A percentile compares a stretch with the other conserved stretches of the same genome.
phyloP scores from a whole-genome alignment of 495 filamentous ascomycete genomes.

The Neurospora sp. region DNA sequence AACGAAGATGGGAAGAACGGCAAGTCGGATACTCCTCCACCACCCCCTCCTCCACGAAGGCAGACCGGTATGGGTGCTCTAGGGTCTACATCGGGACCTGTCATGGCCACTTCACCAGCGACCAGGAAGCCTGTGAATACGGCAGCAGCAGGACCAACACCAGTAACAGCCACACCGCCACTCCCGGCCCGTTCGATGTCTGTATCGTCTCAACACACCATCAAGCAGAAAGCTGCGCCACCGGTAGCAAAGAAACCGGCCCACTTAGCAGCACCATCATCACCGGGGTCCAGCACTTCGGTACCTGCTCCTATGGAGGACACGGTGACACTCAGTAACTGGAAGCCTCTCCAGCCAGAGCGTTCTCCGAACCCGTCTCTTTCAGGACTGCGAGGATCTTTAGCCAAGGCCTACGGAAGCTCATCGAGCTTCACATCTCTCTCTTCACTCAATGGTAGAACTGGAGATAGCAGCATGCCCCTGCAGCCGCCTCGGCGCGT shows the following conservation, averaged over 20 bases:
- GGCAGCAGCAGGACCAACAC: not conserved
- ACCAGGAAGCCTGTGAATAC: slow-evolving; percentile 12
- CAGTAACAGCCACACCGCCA: slow-evolving; percentile 9
- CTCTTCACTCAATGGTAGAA: slow-evolving; percentile 3
- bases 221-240: slow-evolving; percentile 36
- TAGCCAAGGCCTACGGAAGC: not conserved
- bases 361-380: slow-evolving; percentile 2
- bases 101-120: not conserved
- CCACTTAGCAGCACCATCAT: slow-evolving; percentile 32
- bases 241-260: slow-evolving; percentile 45
- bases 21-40: slow-evolving; percentile 26
- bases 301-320: not conserved
- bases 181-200: slow-evolving; percentile 22
- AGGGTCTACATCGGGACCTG: not conserved
- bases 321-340: not conserved
- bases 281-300: slow-evolving; percentile 23
- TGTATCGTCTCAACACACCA: slow-evolving; percentile 19
- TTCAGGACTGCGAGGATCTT: not conserved
- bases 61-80: slow-evolving; percentile 20
- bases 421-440: not conserved
- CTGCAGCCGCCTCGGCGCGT: slow-evolving; percentile 8
- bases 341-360: not conserved
- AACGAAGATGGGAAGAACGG: slow-evolving; percentile 21
- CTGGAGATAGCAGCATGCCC: not conserved
- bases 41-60: slow-evolving; percentile 39